phyloP scores from a whole-genome alignment of 2,329 filamentous ascomycete genomes.

The Exophiala sp. region DNA sequence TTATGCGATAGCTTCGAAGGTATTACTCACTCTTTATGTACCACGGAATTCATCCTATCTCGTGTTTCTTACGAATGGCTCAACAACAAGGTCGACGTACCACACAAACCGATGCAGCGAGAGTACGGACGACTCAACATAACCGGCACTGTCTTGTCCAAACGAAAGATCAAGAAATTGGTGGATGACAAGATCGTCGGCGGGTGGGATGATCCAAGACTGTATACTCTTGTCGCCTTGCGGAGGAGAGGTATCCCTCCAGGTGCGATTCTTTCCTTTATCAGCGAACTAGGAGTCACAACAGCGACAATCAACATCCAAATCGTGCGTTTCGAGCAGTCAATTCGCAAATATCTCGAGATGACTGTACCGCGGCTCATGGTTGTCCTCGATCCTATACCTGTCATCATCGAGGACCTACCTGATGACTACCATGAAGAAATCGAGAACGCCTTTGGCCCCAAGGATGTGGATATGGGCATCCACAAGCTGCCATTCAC shows the following conservation, averaged over 20 bases:
- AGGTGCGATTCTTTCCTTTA: constrained; percentile 81
- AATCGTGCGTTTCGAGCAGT: constrained; percentile 77
- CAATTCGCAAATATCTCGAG: constrained; percentile 81
- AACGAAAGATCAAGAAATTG: constrained; percentile 76
- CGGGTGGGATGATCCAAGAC: constrained; percentile 85
- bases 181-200: constrained; percentile 75
- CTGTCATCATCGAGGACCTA: constrained; percentile 75
- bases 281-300: constrained; percentile 87
- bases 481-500: constrained; percentile 63
- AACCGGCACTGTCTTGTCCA: constrained; percentile 79
- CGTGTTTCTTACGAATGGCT: constrained; percentile 89
- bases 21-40: constrained; percentile 90
- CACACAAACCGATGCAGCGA: constrained; percentile 87
- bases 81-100: constrained; percentile 71
- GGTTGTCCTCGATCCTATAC: constrained; percentile 82
- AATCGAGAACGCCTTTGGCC: constrained; percentile 72
- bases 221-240: constrained; percentile 83
- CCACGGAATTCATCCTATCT: constrained; percentile 83
- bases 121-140: constrained; percentile 76
- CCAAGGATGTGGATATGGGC: constrained; percentile 64
- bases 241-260: constrained; percentile 82
- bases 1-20: constrained; percentile 88
- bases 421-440: constrained; percentile 64
- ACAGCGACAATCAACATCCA: constrained; percentile 77
- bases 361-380: constrained; percentile 82